Percentiles rank a stretch among this genome's conserved stretches.
These are phyloP conservation scores for Talaromyces thailandensis DNA, from an alignment of 495 filamentous ascomycete genomes.

Conservation along the genomic window DNA sequence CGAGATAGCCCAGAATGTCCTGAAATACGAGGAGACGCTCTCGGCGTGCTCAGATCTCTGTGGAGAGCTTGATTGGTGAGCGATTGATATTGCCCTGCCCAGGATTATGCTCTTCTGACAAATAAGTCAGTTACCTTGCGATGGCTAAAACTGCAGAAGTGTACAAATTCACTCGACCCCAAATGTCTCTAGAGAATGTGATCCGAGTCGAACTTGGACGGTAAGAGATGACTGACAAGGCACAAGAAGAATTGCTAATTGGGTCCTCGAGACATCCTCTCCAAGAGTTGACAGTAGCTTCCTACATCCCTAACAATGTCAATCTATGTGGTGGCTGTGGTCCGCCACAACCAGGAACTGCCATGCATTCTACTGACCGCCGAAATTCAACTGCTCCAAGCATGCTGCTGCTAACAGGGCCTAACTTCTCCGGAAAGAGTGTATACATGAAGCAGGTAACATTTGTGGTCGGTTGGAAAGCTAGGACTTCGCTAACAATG, in stretches of 20 bases:
- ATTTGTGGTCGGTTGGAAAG: too few species aligned
- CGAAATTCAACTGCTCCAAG: slow-evolving; percentile 38
- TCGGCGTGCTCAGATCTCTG: slow-evolving; percentile 61
- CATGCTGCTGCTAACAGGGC: slow-evolving; percentile 81
- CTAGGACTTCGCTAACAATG: not conserved
- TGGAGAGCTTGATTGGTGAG: slow-evolving; percentile 73
- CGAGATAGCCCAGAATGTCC: slow-evolving; percentile 60
- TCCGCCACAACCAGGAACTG: not conserved
- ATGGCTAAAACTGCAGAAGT: slow-evolving; percentile 68
- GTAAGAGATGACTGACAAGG: slow-evolving; percentile 22
- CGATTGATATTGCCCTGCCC: not conserved
- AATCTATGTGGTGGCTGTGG: slow-evolving; percentile 52
- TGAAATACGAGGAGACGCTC: slow-evolving; percentile 62
- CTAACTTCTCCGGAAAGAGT: slow-evolving; percentile 95
- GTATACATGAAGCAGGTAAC: slow-evolving; percentile 83
- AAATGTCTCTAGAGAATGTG: slow-evolving; percentile 61
- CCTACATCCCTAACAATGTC: slow-evolving; percentile 81
- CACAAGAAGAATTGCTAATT: not conserved
- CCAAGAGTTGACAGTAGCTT: slow-evolving; percentile 79
- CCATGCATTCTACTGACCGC: not conserved
- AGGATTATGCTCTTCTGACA: slow-evolving; percentile 6
- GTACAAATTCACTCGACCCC: slow-evolving; percentile 63
- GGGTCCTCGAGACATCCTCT: slow-evolving; percentile 55
- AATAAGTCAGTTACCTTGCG: slow-evolving; percentile 56
- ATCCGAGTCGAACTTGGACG: slow-evolving; percentile 75